Conservation (phyloP, 2,329 filamentous ascomycete genomes). For the Diaporthe amygdali region DNA sequence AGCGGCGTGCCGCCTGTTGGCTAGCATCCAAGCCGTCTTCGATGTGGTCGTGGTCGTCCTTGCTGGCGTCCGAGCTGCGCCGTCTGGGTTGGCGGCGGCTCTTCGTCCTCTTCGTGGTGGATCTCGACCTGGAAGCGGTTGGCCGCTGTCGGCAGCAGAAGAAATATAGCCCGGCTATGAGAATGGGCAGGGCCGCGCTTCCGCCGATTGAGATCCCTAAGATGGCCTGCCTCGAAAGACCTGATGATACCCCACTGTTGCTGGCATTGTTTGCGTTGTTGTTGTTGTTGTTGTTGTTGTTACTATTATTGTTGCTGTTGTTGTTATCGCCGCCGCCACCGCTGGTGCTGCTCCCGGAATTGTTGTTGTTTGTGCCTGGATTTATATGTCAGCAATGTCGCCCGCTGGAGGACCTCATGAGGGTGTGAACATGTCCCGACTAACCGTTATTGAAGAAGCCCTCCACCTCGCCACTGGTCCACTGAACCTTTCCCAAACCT, state of each 20-base stretch:
- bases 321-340: background rate
- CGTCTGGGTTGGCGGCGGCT: background rate
- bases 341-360: background rate
- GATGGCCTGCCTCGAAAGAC: background rate
- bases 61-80: background rate
- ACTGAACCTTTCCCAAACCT: background rate
- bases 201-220: background rate
- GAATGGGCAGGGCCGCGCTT: background rate
- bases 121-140: background rate
- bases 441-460: background rate
- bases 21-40: background rate
- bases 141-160: background rate
- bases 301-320: background rate
- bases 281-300: background rate
- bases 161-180: background rate
- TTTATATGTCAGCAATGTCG: background rate
- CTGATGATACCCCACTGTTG: background rate
- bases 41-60: background rate
- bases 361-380: background rate
- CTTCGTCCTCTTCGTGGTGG: background rate
- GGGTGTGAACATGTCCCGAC: background rate
- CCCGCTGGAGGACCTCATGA: background rate
- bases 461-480: background rate
- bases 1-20: background rate
- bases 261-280: background rate